Percentiles rank a stretch among this genome's conserved stretches.
These are phyloP conservation scores for Ascochyta clinopodiicola DNA, from an alignment of 2,329 filamentous ascomycete species.

Conservation along the genomic window DNA sequence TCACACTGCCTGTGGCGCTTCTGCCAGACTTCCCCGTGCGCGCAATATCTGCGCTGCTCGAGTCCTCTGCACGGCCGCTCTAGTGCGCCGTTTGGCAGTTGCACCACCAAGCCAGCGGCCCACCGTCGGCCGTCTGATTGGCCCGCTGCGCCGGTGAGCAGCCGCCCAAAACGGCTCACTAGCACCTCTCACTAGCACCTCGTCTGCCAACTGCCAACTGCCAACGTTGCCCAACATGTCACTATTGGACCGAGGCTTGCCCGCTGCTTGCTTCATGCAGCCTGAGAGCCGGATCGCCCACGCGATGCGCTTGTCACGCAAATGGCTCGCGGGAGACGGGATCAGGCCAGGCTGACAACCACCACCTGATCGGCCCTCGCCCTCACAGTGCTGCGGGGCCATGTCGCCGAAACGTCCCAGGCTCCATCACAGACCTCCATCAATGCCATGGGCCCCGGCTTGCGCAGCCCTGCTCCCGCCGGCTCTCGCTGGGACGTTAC, in stretches of 20 bases:
- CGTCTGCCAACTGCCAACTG: slow-evolving; percentile 3
- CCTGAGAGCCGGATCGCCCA: slow-evolving; percentile 35
- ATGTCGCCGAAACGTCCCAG: slow-evolving; percentile 29
- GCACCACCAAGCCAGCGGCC: slow-evolving; percentile 36
- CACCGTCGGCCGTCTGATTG: slow-evolving; percentile 24
- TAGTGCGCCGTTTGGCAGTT: slow-evolving; percentile 47
- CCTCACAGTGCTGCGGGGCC: slow-evolving; percentile 32
- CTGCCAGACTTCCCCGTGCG: slow-evolving; percentile 28
- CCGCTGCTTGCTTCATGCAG: slow-evolving; percentile 25
- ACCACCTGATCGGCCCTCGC: slow-evolving; percentile 33
- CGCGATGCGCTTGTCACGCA: slow-evolving; percentile 31
- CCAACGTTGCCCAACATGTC: slow-evolving; percentile 32
- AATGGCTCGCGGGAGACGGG: slow-evolving; percentile 36
- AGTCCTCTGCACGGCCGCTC: slow-evolving; percentile 31
- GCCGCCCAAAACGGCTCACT: slow-evolving; percentile 40
- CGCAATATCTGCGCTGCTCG: slow-evolving; percentile 23
- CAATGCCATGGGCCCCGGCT: slow-evolving; percentile 12
- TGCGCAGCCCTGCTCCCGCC: slow-evolving; percentile 5
- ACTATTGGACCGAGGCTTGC: slow-evolving; percentile 30
- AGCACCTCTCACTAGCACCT: neutral
- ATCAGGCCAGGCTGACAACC: slow-evolving; percentile 27
- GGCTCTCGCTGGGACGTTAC: neutral
- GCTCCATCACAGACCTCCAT: slow-evolving; percentile 2
- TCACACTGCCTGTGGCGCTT: slow-evolving; percentile 27
- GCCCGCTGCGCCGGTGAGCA: slow-evolving; percentile 24